Evolutionary conservation across 306 rosid species (phyloP), one percentile per base, ranked within the genome.

Genomic region (Dryas octopetala): DNA sequence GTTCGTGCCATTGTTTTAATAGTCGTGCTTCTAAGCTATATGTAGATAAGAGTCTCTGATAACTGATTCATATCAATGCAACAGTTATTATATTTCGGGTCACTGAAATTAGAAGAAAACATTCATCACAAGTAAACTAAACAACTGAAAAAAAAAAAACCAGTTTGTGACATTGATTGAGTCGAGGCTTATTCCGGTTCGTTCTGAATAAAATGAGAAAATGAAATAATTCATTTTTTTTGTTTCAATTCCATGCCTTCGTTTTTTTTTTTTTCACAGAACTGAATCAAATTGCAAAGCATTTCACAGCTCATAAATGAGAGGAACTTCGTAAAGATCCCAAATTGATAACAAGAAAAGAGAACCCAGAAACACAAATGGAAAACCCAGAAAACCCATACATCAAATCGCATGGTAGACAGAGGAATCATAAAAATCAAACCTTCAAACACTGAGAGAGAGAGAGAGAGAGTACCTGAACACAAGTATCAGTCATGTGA

Each of bases 401-500:
- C n/a, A 72, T 13, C 57, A 38, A 67, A 57, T 61, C 53, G 14
- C 15, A 26, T 40, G 9, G 4, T 8, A 16, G 19, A 53, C 17
- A 74, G 38, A 50, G 28, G 38, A 32, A 32, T 32, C 38, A 55
- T 55, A 4, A 60, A 55, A 28, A 49, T 0, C 43, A 57, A 55
- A 19, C 7, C 13, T 19, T 19, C 32, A 19, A 26, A 7, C 54
- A 47, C 32, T 4, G 45, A 15, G 16, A 45, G 46, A 60, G 63
- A 19, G 58, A 74, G 58, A 72, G 9, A 75, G 74, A 66, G n/a
- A 54, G 26, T 82, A 92, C 98, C 62, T 85, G 92, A 67, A 92
- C 78, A 78, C 96, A 90, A 38, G 73, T 86, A 17, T 90, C 94
- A 7, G 96, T 84, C 88, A 92, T 80, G 61, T 83, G 82, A 74